A percentile compares a stretch with the other conserved stretches of the same genome.
Conservation (phyloP, 2,329 filamentous ascomycete species). For the Metarhizium anisopliae region DNA sequence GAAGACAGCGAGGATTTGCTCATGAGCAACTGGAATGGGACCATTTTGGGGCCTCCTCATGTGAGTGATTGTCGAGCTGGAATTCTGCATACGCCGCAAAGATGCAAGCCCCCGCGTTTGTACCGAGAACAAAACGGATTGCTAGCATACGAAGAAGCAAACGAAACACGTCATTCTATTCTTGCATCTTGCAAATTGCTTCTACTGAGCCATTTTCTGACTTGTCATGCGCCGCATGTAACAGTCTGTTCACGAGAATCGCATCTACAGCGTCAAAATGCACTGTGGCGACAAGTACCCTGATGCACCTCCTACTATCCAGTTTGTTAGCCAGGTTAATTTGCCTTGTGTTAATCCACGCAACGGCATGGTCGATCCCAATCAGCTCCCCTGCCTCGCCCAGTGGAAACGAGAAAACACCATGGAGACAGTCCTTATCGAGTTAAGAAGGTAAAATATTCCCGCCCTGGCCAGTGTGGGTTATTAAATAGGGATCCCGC, state of each 20-base stretch:
- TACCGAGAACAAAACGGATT: constrained; percentile 10
- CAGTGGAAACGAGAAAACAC: constrained; percentile 91
- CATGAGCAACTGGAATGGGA: constrained; percentile 99
- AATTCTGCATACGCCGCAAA: no score
- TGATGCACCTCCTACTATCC: constrained; percentile 77
- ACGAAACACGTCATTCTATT: no score
- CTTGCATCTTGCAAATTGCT: no score
- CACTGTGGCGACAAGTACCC: constrained; percentile 88
- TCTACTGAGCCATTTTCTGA: no score
- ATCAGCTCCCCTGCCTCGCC: constrained; percentile 73
- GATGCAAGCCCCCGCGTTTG: no score
- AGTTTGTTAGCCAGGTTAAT: constrained; percentile 92
- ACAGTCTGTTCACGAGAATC: constrained; percentile 93
- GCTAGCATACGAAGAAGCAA: no score
- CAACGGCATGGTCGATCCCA: constrained; percentile 76
- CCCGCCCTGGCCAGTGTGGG: background rate
- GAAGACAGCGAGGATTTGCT: constrained; percentile 89
- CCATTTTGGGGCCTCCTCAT: constrained; percentile 91
- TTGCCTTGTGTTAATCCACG: constrained; percentile 82
- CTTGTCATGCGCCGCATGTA: background rate
- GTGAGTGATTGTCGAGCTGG: constrained; percentile 33
- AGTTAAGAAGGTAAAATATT: constrained; percentile 58
- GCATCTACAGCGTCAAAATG: constrained; percentile 97
- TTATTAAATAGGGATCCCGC: background rate
- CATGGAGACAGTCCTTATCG: constrained; percentile 88